Percentiles rank a stretch among this genome's conserved stretches.
phyloP scores from a whole-genome alignment of 108 stramenopile genomes.

The Skeletonema menzelii region DNA sequence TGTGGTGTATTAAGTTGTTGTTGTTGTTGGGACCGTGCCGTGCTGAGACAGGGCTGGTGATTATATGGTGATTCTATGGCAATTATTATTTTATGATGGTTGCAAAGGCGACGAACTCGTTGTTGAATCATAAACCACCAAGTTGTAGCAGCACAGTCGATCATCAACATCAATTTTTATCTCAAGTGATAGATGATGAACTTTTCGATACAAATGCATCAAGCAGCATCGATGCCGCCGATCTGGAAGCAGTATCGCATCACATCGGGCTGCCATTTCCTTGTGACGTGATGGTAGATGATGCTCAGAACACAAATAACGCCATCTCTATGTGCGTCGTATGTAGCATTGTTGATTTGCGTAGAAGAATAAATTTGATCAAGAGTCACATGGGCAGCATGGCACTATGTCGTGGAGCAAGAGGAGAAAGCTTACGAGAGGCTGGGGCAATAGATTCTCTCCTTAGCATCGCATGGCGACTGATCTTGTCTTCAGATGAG shows the following conservation, averaged over 20 bases:
- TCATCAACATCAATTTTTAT: not conserved
- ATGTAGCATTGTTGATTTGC: slow-evolving; percentile 27
- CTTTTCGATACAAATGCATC: not conserved
- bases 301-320: not conserved
- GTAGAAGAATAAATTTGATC: slow-evolving; percentile 21
- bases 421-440: slow-evolving; percentile 42
- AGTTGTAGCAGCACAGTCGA: not conserved
- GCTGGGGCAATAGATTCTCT: slow-evolving; percentile 43
- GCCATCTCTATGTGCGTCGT: slow-evolving; percentile 5
- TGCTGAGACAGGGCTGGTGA: no score
- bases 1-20: no score
- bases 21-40: no score
- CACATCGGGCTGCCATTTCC: not conserved
- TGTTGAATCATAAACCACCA: not conserved
- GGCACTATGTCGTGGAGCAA: slow-evolving; percentile 44
- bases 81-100: no score
- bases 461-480: slow-evolving; percentile 26
- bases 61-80: no score
- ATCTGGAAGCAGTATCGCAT: not conserved
- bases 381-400: slow-evolving; percentile 44
- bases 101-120: no score
- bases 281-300: not conserved
- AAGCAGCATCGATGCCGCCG: not conserved
- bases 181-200: not conserved
- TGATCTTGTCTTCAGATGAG: slow-evolving; percentile 10